Base-by-base conservation (phyloP, 257 asterid species). In the Coffea canephora region DNA sequence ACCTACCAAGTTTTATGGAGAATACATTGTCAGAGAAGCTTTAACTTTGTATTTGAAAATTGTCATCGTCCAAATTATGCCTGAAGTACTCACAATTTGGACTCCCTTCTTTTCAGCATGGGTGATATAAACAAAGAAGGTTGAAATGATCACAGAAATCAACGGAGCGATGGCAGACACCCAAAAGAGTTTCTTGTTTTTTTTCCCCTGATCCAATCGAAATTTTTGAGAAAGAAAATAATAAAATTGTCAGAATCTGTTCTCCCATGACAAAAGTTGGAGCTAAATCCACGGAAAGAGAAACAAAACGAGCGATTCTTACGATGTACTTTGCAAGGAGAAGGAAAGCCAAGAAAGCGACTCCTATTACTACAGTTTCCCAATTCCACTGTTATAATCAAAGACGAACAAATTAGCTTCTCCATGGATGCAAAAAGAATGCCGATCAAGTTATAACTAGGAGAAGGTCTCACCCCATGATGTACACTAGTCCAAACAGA, bases 111-210 rank as follows among this genome's bases (percentile, higher is more conserved):
- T 82, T 10, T 95, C 98, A 16, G 93, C 96, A 34, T 80, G 96
- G 45, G 91, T 92, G 23, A 95, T 81, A 84, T 76, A 93, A 81
- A 95, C 97, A n/a, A 92, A 84, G 86, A 91, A 84, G 41, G 98
- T 95, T 77, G 98, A 87, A 16, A 95, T 83, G 74, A 93, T 25
- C 69, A 95, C 97, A 0, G 98, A 93, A 69, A 90, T 75, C 49
- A 95, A 87, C 0, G 99, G 99, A 52, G 98, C 96, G 50, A 95
- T 87, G 54, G 99, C 99, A 27, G 98, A 80, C 80, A 95, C 78
- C 98, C 98, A 95, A 69, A 95, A 93, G 3, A 88, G 49, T 61
- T 88, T 95, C 89, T 86, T 94, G 79, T 86, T 88, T 82, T 85
- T 91, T 89, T 93, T 95, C 64, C 95, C 97, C 98, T 92, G 88